Evolutionary conservation across 768 basidiomycete genomes (phyloP).

Genomic region (Lactarius hengduanensis): DNA sequence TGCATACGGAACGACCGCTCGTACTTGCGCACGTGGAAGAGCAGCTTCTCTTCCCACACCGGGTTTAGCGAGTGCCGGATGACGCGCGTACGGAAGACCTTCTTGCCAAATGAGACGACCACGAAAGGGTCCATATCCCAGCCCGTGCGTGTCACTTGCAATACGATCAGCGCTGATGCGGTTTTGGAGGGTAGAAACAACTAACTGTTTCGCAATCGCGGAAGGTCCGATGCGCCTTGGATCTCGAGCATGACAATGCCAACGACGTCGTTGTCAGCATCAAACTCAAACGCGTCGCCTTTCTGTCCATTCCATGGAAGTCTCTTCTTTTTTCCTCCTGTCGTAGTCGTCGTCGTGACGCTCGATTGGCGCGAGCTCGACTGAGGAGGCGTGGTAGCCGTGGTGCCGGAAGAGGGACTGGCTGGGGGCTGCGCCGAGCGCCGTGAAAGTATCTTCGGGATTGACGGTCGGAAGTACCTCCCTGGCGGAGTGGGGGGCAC

Average conservation of each 20-base stretch:
- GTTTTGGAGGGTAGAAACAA: conserved; percentile 24
- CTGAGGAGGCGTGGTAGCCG: conserved; percentile 11
- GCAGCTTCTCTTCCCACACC: conserved; percentile 90
- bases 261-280: conserved; percentile 74
- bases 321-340: conserved; percentile 37
- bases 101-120: conserved; percentile 94
- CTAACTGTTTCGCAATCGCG: conserved; percentile 83
- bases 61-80: conserved; percentile 86
- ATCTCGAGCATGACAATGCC: conserved; percentile 98
- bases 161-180: background rate
- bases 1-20: conserved; percentile 78
- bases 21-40: conserved; percentile 91
- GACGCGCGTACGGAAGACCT: conserved; percentile 91
- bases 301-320: conserved; percentile 43
- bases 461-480: conserved; percentile 33
- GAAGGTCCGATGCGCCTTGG: conserved; percentile 76
- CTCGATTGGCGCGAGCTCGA: conserved; percentile 24
- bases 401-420: conserved; percentile 35
- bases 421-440: conserved; percentile 35
- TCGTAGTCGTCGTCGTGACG: conserved; percentile 29
- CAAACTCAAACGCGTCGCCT: conserved; percentile 55
- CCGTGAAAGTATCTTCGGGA: conserved; percentile 39
- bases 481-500: conserved; percentile 32
- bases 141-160: conserved; percentile 74
- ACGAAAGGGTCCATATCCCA: conserved; percentile 99